These are phyloP conservation scores for Capsella rubella DNA, from an alignment of 441 rosid genomes.

Conservation along the genomic window DNA sequence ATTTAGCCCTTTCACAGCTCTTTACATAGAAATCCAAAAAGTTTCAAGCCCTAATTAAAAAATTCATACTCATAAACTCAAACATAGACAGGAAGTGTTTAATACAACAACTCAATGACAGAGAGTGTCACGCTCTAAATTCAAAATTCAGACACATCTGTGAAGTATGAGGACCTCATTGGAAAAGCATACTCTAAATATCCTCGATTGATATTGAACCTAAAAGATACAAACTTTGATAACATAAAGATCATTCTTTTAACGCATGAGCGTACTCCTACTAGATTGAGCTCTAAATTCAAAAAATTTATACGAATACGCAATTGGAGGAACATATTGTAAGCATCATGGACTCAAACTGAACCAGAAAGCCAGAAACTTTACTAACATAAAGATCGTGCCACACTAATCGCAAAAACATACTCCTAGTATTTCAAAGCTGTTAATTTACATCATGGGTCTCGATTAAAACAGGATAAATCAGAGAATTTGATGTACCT, in stretches of 20 bases:
- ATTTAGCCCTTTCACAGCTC: constrained; percentile 15
- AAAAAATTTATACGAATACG: neutral
- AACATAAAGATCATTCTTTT: neutral
- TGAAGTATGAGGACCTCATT: constrained; percentile 9
- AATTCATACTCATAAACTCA: constrained; percentile 18
- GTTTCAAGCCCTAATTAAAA: neutral
- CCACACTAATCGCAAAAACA: neutral
- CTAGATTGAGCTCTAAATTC: neutral
- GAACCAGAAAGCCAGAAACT: constrained; percentile 24
- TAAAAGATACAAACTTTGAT: constrained; percentile 28
- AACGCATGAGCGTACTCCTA: neutral
- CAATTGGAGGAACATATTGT: neutral
- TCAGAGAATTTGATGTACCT: constrained; percentile 47
- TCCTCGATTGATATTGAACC: constrained; percentile 25
- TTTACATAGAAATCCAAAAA: neutral
- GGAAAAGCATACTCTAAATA: constrained; percentile 7
- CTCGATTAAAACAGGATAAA: neutral
- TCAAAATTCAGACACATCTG: neutral
- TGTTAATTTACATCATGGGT: constrained; percentile 23
- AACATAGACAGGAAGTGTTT: constrained; percentile 10
- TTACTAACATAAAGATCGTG: neutral
- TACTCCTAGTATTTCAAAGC: constrained; percentile 9
- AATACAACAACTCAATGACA: neutral
- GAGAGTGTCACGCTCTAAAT: neutral
- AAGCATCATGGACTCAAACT: constrained; percentile 7